Evolutionary conservation across 2,329 filamentous ascomycete genomes (phyloP).

Genomic region (Paracoccidioides lutzii): DNA sequence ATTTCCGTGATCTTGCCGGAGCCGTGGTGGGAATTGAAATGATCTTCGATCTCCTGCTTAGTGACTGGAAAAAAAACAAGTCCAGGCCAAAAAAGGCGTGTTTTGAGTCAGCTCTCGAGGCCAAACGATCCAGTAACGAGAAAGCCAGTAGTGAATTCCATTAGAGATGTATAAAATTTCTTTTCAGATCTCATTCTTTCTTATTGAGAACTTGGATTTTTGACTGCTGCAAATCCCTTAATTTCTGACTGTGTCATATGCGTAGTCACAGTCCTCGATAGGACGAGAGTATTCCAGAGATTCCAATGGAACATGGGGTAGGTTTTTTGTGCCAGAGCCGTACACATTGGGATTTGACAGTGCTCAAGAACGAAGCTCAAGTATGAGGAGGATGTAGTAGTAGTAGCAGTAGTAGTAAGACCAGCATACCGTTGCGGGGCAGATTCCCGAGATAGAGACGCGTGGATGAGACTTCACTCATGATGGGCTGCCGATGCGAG

Average conservation of each 20-base stretch:
- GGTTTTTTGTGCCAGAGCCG: slow-evolving; percentile 9
- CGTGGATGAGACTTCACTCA: slow-evolving; percentile 85
- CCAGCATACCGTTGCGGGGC: slow-evolving; percentile 74
- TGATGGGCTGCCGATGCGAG: slow-evolving; percentile 24
- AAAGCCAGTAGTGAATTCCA: slow-evolving; percentile 6
- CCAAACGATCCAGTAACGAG: slow-evolving; percentile 17
- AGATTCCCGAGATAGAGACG: slow-evolving; percentile 96
- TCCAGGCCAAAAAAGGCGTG: slow-evolving; percentile 18
- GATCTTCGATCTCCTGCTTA: slow-evolving; percentile 90
- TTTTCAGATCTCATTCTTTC: neutral
- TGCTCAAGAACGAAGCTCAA: neutral
- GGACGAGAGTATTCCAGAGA: slow-evolving; percentile 9
- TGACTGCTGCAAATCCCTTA: neutral
- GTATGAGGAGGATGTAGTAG: slow-evolving; percentile 16
- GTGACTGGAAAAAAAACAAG: slow-evolving; percentile 53
- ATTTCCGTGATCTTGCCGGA: slow-evolving; percentile 97
- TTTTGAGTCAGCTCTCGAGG: slow-evolving; percentile 21
- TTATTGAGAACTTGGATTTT: neutral
- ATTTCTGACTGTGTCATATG: neutral
- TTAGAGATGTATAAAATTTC: neutral
- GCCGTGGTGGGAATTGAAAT: slow-evolving; percentile 87
- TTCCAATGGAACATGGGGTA: slow-evolving; percentile 6
- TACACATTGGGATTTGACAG: slow-evolving; percentile 5
- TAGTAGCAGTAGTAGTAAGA: slow-evolving; percentile 16
- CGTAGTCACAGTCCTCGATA: slow-evolving; percentile 4